phyloP scores from a whole-genome alignment of 352 stramenopile species.

The Plasmopara halstedii region DNA sequence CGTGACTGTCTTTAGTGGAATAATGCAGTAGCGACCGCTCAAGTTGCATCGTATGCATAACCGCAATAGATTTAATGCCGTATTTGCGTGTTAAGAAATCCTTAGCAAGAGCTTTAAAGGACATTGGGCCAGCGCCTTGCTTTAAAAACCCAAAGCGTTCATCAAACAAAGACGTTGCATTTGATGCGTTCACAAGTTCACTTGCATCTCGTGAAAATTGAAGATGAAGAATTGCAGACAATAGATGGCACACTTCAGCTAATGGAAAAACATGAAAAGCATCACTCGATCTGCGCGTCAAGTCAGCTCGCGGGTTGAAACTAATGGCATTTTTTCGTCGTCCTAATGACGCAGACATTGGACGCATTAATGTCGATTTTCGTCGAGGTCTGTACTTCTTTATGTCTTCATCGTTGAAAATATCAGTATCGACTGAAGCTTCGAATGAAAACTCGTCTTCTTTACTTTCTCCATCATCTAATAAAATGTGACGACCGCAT shows the following conservation, averaged over 20 bases:
- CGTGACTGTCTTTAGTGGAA: conserved; percentile 31
- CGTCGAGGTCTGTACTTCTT: conserved; percentile 18
- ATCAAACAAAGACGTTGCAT: conserved; percentile 17
- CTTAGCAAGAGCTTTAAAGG: conserved; percentile 54
- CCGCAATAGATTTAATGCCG: conserved; percentile 64
- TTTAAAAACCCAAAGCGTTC: conserved; percentile 34
- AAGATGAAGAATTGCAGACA: conserved; percentile 53
- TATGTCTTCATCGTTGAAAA: conserved; percentile 2
- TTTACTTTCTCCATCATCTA: conserved; percentile 18
- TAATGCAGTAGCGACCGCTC: conserved; percentile 62
- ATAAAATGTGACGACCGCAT: conserved; percentile 38
- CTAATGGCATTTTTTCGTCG: conserved; percentile 42
- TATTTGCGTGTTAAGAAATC: conserved; percentile 63
- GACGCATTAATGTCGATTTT: conserved; percentile 25
- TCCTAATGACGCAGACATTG: conserved; percentile 15
- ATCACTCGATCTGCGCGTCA: conserved; percentile 25
- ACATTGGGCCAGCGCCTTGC: conserved; percentile 8
- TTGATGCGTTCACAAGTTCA: conserved; percentile 6
- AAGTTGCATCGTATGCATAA: conserved; percentile 61
- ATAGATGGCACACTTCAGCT: conserved; percentile 48
- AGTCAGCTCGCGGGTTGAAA: conserved; percentile 26
- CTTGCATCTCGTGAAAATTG: conserved; percentile 46
- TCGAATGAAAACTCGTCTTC: conserved; percentile 3
- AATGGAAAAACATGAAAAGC: conserved; percentile 43
- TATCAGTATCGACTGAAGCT: background rate